Percentiles rank a stretch among this genome's conserved stretches.
phyloP scores from a whole-genome alignment of 345 rosid genomes.

The Moringa oleifera region DNA sequence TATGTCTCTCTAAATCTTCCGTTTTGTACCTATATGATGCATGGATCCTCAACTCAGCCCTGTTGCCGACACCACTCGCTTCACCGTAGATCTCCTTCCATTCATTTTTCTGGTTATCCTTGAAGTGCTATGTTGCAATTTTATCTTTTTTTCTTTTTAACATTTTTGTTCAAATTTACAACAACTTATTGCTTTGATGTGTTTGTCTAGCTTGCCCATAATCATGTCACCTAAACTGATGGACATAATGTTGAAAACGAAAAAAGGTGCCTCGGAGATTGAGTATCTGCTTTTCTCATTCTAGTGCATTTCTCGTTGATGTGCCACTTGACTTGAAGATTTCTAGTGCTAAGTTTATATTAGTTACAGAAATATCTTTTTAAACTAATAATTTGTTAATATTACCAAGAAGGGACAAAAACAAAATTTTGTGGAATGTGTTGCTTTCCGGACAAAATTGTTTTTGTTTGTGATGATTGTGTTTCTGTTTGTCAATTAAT shows the following conservation, averaged over 20 bases:
- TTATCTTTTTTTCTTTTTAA: background rate
- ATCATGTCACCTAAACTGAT: too few species aligned
- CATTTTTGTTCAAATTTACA: background rate
- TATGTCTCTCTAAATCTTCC: background rate
- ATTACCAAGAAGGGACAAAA: too few species aligned
- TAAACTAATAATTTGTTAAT: too few species aligned
- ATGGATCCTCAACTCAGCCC: background rate
- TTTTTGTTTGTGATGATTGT: background rate
- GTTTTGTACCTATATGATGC: background rate
- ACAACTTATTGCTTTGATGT: too few species aligned
- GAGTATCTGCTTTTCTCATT: too few species aligned
- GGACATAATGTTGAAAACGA: too few species aligned
- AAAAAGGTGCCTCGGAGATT: too few species aligned
- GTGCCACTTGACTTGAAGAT: background rate
- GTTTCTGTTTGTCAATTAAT: background rate
- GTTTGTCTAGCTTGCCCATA: background rate
- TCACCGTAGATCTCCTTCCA: background rate
- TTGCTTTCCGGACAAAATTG: background rate
- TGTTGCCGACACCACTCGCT: background rate
- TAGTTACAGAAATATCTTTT: too few species aligned
- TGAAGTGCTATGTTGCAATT: too few species aligned
- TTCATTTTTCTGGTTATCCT: too few species aligned
- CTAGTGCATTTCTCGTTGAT: too few species aligned
- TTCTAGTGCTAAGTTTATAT: background rate
- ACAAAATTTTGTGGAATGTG: too few species aligned